A percentile compares a stretch with the other conserved stretches of the same genome.
Evolutionary conservation across 306 rosid genomes (phyloP).

Genomic region (Albizia julibrissin): DNA sequence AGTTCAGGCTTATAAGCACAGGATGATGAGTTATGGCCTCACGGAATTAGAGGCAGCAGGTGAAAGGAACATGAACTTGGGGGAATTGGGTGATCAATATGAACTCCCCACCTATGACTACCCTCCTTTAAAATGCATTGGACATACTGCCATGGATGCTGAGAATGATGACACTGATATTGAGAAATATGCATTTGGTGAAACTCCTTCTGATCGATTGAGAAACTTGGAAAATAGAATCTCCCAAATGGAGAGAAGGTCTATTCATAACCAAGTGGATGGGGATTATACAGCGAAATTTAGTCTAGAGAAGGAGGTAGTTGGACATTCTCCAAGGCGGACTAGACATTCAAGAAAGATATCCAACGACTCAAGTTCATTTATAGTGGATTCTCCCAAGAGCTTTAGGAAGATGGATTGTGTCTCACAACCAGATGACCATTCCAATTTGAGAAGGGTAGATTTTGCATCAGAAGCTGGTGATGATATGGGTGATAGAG

Average conservation of each 20-base stretch:
- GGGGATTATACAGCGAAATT: conserved; percentile 53
- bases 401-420: conserved; percentile 65
- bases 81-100: conserved; percentile 46
- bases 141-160: conserved; percentile 43
- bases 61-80: conserved; percentile 1
- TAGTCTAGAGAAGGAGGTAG: conserved; percentile 72
- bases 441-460: conserved; percentile 51
- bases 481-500: conserved; percentile 76
- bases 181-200: conserved; percentile 87
- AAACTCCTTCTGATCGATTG: conserved; percentile 76
- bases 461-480: conserved; percentile 76
- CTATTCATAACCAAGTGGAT: conserved; percentile 63
- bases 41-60: conserved; percentile 58
- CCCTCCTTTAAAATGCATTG: conserved; percentile 80
- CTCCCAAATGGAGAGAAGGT: conserved; percentile 73
- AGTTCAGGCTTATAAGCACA: conserved; percentile 85
- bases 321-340: conserved; percentile 75
- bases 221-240: conserved; percentile 76
- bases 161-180: conserved; percentile 63
- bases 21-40: conserved; percentile 89
- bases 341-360: conserved; percentile 38
- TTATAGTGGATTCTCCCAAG: conserved; percentile 58
- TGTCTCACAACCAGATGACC: conserved; percentile 55
- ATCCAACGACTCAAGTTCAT: conserved; percentile 64
- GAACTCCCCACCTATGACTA: conserved; percentile 72